These are phyloP conservation scores for Puccinia polysora DNA, from an alignment of 1,284 basidiomycete species.

Conservation along the genomic window DNA sequence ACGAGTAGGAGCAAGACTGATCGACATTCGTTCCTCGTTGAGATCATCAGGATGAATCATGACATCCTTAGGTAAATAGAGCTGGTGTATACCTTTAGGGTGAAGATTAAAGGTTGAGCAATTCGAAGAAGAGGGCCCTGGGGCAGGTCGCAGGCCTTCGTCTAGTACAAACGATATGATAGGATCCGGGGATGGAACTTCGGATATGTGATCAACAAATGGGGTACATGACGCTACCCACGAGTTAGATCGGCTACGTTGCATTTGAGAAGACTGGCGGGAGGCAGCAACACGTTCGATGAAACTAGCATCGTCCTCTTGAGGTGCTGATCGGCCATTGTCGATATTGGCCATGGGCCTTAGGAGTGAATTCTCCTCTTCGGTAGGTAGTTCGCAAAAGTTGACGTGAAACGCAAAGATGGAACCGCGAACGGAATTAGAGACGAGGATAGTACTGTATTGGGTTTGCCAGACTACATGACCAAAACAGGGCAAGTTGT, in stretches of 20 bases:
- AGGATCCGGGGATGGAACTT: constrained; percentile 25
- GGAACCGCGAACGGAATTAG: constrained; percentile 37
- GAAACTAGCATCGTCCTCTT: constrained; percentile 23
- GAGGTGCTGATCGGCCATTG: not conserved
- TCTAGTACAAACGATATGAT: constrained; percentile 41
- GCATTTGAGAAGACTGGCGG: constrained; percentile 17
- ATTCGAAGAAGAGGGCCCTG: constrained; percentile 1
- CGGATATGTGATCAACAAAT: constrained; percentile 27
- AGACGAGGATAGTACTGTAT: constrained; percentile 25
- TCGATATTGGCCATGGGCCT: not conserved
- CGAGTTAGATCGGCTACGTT: constrained; percentile 4
- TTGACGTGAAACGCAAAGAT: constrained; percentile 33
- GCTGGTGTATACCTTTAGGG: constrained; percentile 32
- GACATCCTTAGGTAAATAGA: constrained; percentile 23
- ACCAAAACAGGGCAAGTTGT: constrained; percentile 20
- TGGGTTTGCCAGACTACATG: constrained; percentile 17
- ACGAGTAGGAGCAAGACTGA: not conserved
- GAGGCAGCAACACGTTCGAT: constrained; percentile 14
- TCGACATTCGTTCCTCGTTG: not conserved
- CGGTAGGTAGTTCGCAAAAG: not conserved
- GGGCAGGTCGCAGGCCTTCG: constrained; percentile 3
- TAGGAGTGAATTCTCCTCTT: not conserved
- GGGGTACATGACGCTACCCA: not conserved
- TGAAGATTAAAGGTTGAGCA: constrained; percentile 31
- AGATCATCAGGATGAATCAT: not conserved